Evolutionary conservation across 148 eudicot genomes (phyloP), one percentile per base, ranked within the genome.

Genomic region (Vaccinium vitisidaea): DNA sequence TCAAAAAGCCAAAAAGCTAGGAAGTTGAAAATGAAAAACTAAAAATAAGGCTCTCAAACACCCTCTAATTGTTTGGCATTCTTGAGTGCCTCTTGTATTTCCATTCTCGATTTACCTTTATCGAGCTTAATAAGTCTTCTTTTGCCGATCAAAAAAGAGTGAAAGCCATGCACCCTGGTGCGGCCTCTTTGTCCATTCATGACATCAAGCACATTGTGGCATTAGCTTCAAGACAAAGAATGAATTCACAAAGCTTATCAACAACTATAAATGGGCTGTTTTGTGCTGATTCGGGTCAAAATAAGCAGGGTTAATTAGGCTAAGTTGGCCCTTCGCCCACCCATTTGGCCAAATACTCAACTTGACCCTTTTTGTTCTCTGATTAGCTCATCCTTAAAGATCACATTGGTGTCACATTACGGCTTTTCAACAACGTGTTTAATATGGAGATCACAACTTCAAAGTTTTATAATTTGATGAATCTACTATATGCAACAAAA

Each of bases 151-250:
- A 43, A 43, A 43, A 43, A 43, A 43, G 46, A 43, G 46, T 43
- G 46, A 43, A 43, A 43, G 46, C 46, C 46, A 43, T 5, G 46
- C 46, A 43, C 46, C 7, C 46, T 43, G 46, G 46, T 5, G 46
- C 46, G 46, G 46, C 46, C 46, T 43, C 46, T 43, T 43, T 43
- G n/a, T 58, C 69, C 69, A 63, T 27, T 30, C 56, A 59, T 75
- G 49, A 58, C 18, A 4, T 9, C 2, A 23, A n/a, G 3, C 71
- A 25, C 58, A 54, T 15, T 3, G 16, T 39, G 50, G 16, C 19
- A 53, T 83, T 55, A 7, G 46, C 46, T 43, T 43, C 7, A 39
- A 75, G 85, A 39, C 84, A 74, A 83, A 55, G 5, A 82, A 54
- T 14, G 49, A 58, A 56, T 14, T 58, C 6, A 14, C 25, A 67